These are phyloP conservation scores for Akanthomyces uredinophilus DNA, from an alignment of 2,329 filamentous ascomycete species.

Conservation along the genomic window DNA sequence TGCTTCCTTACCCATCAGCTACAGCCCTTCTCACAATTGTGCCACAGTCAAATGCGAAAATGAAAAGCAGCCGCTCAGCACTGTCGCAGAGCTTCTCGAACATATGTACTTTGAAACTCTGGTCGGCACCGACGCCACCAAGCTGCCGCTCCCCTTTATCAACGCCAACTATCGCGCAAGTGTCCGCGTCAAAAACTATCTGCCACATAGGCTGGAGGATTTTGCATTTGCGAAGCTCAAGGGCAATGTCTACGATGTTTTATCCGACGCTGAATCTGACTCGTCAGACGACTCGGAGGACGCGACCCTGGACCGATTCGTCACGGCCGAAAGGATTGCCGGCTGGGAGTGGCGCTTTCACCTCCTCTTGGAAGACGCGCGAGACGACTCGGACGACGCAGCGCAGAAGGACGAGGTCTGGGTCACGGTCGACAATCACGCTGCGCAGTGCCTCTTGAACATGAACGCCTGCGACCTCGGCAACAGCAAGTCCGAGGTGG, in stretches of 20 bases:
- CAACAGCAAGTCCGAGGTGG: constrained; percentile 42
- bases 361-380: constrained; percentile 69
- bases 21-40: constrained; percentile 11
- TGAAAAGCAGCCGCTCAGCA: constrained; percentile 28
- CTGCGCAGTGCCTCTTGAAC: constrained; percentile 43
- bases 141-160: constrained; percentile 61
- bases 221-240: constrained; percentile 54
- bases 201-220: constrained; percentile 62
- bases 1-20: not conserved
- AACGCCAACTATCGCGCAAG: constrained; percentile 65
- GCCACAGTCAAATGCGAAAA: constrained; percentile 45
- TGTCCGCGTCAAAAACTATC: constrained; percentile 79
- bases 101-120: constrained; percentile 36
- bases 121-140: constrained; percentile 33
- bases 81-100: constrained; percentile 37
- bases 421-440: constrained; percentile 59
- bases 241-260: constrained; percentile 41
- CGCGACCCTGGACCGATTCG: constrained; percentile 21
- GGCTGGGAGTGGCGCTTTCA: constrained; percentile 81
- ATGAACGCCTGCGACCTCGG: constrained; percentile 53
- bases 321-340: constrained; percentile 20
- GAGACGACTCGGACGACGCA: constrained; percentile 22
- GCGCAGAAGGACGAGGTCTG: constrained; percentile 50
- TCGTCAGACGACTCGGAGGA: constrained; percentile 20
- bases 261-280: constrained; percentile 37